Evolutionary conservation across 768 basidiomycete genomes (phyloP), one percentile per base, ranked within the genome.

Genomic region (Exidia glandulosa): DNA sequence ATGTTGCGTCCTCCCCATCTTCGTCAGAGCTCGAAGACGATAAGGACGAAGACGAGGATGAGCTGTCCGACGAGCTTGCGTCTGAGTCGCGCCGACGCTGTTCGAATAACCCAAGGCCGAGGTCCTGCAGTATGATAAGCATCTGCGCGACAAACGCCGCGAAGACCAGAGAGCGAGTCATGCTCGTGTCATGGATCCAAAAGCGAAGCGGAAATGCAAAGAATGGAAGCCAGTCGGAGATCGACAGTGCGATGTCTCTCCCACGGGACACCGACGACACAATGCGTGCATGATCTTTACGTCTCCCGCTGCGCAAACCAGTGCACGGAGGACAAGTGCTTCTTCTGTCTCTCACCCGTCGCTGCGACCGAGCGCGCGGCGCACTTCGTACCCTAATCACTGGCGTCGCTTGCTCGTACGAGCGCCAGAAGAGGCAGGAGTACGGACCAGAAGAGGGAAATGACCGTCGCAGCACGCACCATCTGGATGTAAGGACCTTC

Each of bases 71-170:
- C 27, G 5, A 10, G 5, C 29, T 23, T 10, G 14, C 10, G 13
- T 19, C 27, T 57, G 27, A 32, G 52, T 19, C 34, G 52, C 14
- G 36, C 19, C 27, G 57, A 23, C 50, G 59, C 52, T 59, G 54
- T 29, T 61, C 60, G 56, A 63, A 63, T 27, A 63, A 56, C 3
- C 63, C 63, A 14, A 63, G 58, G 10, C 63, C 63, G 25, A 63
- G 58, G 32, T 63, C 56, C 63, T 63, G 32, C 41, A 45, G 33
- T n/a, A 56, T 12, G 29, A 31, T 56, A 57, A 48, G 32, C 12
- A 45, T 14, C 41, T 45, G 41, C 41, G 16, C 41, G 2, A 23
- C 41, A 45, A 19, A 23, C 16, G 23, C 2, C 41, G 12, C 9
- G 6, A 19, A 23, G 23, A 13, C 9, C 41, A 19, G 16, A 10